Evolutionary conservation across 208 protist genomes (phyloP).

Genomic region (Porcisia deanei): DNA sequence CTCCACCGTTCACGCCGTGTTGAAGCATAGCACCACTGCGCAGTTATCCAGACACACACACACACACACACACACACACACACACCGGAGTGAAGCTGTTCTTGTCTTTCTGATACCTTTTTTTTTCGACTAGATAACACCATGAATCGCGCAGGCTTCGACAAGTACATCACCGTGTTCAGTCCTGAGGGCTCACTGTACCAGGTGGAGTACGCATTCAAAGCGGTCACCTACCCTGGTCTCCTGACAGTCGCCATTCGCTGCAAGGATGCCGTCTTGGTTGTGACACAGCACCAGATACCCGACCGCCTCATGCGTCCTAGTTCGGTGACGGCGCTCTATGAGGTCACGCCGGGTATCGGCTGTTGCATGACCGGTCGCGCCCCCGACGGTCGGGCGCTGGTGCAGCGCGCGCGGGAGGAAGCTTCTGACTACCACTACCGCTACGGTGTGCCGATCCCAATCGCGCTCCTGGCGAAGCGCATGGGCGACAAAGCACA

Average conservation of each 20-base stretch:
- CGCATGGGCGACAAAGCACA: constrained; percentile 96
- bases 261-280: constrained; percentile 93
- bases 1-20: not conserved
- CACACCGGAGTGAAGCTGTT: not conserved
- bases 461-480: constrained; percentile 96
- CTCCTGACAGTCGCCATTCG: constrained; percentile 96
- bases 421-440: constrained; percentile 97
- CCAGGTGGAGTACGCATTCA: constrained; percentile 99
- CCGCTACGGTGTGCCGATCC: constrained; percentile 96
- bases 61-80: constrained; percentile 1
- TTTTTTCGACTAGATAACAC: constrained; percentile 4
- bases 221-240: constrained; percentile 96
- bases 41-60: not conserved
- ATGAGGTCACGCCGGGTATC: constrained; percentile 93
- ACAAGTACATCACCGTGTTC: constrained; percentile 99
- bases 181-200: constrained; percentile 98
- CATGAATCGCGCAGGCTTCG: constrained; percentile 93
- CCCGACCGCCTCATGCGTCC: constrained; percentile 97
- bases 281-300: constrained; percentile 98
- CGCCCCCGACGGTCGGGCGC: constrained; percentile 89
- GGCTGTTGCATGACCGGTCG: constrained; percentile 96
- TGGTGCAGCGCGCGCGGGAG: constrained; percentile 94
- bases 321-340: constrained; percentile 96
- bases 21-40: not conserved
- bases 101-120: not conserved